Evolutionary conservation across 108 stramenopile species (phyloP).

Genomic region (Pseudonitzschia pungens): DNA sequence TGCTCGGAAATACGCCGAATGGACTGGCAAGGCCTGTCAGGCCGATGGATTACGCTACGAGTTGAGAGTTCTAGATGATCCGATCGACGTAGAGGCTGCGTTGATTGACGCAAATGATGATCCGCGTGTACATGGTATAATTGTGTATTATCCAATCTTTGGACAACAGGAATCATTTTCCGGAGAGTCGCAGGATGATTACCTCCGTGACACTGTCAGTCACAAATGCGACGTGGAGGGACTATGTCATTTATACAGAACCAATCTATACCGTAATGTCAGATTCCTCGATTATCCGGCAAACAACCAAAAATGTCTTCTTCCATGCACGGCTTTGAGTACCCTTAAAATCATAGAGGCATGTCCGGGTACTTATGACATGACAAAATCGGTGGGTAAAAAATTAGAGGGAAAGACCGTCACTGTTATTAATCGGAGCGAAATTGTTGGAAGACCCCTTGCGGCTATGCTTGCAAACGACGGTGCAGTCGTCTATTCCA

Average conservation of each 20-base stretch:
- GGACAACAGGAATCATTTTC: conserved; percentile 91
- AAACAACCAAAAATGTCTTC: conserved; percentile 84
- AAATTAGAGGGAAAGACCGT: conserved; percentile 85
- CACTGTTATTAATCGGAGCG: conserved; percentile 92
- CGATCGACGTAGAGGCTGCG: conserved; percentile 87
- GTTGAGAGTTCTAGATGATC: conserved; percentile 72
- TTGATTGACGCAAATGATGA: conserved; percentile 91
- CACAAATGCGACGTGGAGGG: conserved; percentile 96
- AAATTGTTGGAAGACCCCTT: conserved; percentile 96
- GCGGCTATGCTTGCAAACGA: conserved; percentile 98
- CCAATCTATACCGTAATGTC: conserved; percentile 92
- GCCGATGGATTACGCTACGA: conserved; percentile 94
- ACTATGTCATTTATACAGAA: conserved; percentile 89
- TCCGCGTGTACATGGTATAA: conserved; percentile 93
- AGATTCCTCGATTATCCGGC: conserved; percentile 77
- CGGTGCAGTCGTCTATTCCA: conserved; percentile 92
- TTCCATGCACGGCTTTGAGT: conserved; percentile 94
- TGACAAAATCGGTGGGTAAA: conserved; percentile 55
- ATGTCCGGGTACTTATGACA: conserved; percentile 68
- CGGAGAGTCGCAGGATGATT: conserved; percentile 95
- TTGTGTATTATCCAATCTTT: conserved; percentile 98
- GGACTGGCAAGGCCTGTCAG: conserved; percentile 90
- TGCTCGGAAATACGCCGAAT: conserved; percentile 93
- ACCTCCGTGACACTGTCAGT: conserved; percentile 91
- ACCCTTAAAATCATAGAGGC: conserved; percentile 92